Percentiles rank a stretch among this genome's conserved stretches.
Evolutionary conservation across 352 stramenopile genomes (phyloP).

Genomic region (Pythium biforme): DNA sequence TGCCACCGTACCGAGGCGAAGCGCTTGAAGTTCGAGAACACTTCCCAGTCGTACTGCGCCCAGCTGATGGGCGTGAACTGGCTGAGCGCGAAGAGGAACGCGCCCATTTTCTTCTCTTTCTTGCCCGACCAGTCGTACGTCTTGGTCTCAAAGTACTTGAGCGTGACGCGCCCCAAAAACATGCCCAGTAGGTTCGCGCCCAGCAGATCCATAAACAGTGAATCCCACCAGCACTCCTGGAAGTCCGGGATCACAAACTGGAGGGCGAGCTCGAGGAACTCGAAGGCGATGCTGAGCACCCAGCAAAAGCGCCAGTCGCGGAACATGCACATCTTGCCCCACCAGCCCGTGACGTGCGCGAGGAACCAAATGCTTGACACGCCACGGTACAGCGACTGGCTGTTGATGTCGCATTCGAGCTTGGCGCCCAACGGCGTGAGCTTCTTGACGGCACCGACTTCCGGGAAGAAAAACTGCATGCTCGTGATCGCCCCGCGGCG

Average conservation of each 20-base stretch:
- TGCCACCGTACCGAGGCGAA: constrained; percentile 76
- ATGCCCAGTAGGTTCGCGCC: constrained; percentile 92
- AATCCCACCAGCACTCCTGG: constrained; percentile 95
- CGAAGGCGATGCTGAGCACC: constrained; percentile 89
- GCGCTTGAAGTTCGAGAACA: constrained; percentile 90
- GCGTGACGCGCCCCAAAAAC: constrained; percentile 68
- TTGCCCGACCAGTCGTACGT: constrained; percentile 90
- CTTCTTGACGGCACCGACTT: constrained; percentile 53
- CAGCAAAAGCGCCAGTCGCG: constrained; percentile 92
- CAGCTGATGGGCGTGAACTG: constrained; percentile 90
- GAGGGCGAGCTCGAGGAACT: constrained; percentile 86
- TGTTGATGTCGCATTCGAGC: constrained; percentile 70
- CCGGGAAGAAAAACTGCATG: constrained; percentile 76
- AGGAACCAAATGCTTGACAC: constrained; percentile 85
- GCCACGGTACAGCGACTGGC: constrained; percentile 54
- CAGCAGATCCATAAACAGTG: constrained; percentile 89
- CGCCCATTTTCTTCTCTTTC: constrained; percentile 64
- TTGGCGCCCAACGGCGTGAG: constrained; percentile 23
- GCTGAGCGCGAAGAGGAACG: constrained; percentile 64
- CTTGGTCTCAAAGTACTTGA: constrained; percentile 83
- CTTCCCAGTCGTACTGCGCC: constrained; percentile 89
- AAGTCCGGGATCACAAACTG: constrained; percentile 93
- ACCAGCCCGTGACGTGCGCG: constrained; percentile 86
- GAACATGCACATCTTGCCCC: constrained; percentile 94
- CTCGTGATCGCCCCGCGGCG: constrained; percentile 50